Base-by-base conservation (phyloP, 129 eudicot species). In the Erigeron canadensis region DNA sequence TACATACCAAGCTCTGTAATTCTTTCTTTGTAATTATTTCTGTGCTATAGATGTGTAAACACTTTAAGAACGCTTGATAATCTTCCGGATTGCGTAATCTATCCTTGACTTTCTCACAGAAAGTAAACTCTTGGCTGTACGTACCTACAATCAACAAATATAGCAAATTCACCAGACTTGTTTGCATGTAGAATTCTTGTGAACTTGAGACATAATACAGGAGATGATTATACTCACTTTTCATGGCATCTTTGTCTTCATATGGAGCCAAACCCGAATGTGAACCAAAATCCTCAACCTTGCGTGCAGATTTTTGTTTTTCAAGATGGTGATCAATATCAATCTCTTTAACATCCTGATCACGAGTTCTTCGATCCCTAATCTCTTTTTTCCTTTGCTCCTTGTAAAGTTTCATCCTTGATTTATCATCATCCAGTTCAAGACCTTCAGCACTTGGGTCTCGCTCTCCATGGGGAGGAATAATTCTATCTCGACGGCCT, bases 81-180 rank as follows among this genome's bases (percentile, higher is more conserved):
- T 95, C 99, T 67, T 83, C 97, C 40, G 90, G 62, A 84, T 77
- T 87, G 6, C 83, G 81, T 84, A 95, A 74, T 58, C 87, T 88
- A 69, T 88, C 95, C 84, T 95, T 95, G 70, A 95, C 99, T 79
- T 90, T 95, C 76, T 95, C 97, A 86, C 97, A 90, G 72, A 95
- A 95, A 40, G 79, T 73, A 72, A 90, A 90, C 67, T 95, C 99
- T 77, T 86, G 85, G 77, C 79, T 86, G 77, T 90, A 95, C 77
- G 84, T 82, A 70, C 85, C 99, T 95, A 79, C 41, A 57, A 85
- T 23, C 10, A 74, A 40, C 47, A 61, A 4, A 64, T 70, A 54
- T 15, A 59, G 16, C 15, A 51, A 51, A 28, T 77, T 70, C 58
- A 66, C 8, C 19, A 48, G 15, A 39, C n/a, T 63, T 22, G 21